Evolutionary conservation across 192 early-diverging fungal species (phyloP).

Genomic region (Entomortierella lignicola): DNA sequence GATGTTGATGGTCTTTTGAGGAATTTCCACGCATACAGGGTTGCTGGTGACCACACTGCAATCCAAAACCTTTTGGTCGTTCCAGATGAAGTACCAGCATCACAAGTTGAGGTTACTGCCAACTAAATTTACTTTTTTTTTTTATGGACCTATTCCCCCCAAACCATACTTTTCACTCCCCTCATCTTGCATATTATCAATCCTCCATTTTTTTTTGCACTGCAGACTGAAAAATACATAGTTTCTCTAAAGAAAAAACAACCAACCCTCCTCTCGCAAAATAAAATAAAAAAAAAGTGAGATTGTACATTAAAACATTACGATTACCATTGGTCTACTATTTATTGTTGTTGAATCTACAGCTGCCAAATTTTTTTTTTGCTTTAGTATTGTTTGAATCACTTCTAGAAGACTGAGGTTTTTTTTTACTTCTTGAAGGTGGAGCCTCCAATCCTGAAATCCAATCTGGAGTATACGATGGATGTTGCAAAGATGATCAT

Average conservation of each 20-base stretch:
- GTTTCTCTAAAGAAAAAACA: slow-evolving; percentile 28
- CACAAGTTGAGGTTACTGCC: slow-evolving; percentile 1
- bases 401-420: too few relatives aligned
- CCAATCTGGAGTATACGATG: slow-evolving; percentile 64
- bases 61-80: slow-evolving; percentile 49
- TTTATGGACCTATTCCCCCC: background rate
- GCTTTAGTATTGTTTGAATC: too few relatives aligned
- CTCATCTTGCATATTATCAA: too few relatives aligned
- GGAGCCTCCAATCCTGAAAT: slow-evolving; percentile 62
- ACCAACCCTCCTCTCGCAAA: background rate
- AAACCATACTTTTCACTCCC: too few relatives aligned
- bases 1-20: slow-evolving; percentile 91
- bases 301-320: background rate
- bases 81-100: slow-evolving; percentile 11
- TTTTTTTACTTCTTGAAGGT: slow-evolving; percentile 45
- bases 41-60: slow-evolving; percentile 60
- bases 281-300: slow-evolving; percentile 1
- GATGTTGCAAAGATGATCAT: slow-evolving; percentile 67
- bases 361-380: too few relatives aligned
- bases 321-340: background rate
- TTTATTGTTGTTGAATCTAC: too few relatives aligned
- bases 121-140: slow-evolving; percentile 3
- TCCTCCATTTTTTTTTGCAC: background rate
- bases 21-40: slow-evolving; percentile 78
- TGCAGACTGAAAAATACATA: background rate